Percentiles rank a stretch among this genome's conserved stretches.
These are phyloP conservation scores for Claviceps quebecensis DNA, from an alignment of 2,329 filamentous ascomycete species.

Conservation along the genomic window DNA sequence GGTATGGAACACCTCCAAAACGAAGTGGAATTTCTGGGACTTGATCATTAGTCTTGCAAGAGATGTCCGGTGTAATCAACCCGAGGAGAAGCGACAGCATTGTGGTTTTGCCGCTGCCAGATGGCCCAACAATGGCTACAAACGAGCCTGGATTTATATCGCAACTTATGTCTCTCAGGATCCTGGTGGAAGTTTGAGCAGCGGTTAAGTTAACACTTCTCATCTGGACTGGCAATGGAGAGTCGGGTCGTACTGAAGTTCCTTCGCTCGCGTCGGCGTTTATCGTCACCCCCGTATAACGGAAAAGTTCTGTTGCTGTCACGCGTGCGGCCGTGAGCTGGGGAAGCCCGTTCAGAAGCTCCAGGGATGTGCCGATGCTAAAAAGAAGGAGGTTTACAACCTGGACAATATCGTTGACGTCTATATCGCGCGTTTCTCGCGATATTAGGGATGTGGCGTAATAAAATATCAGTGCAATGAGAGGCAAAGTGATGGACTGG, in stretches of 20 bases:
- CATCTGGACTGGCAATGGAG: constrained; percentile 31
- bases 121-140: constrained; percentile 68
- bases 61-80: constrained; percentile 39
- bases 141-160: constrained; percentile 47
- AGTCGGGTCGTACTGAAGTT: constrained; percentile 21
- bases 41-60: background rate
- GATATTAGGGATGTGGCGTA: constrained; percentile 58
- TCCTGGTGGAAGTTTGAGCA: background rate
- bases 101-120: constrained; percentile 86
- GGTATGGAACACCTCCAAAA: constrained; percentile 44
- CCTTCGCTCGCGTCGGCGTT: background rate
- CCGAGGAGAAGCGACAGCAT: constrained; percentile 61
- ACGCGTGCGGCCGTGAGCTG: constrained; percentile 64
- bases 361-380: constrained; percentile 57
- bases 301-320: constrained; percentile 57
- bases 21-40: constrained; percentile 27
- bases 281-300: constrained; percentile 39
- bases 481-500: constrained; percentile 56
- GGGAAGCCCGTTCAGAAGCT: constrained; percentile 60
- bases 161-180: constrained; percentile 28
- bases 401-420: constrained; percentile 48
- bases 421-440: constrained; percentile 25
- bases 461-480: constrained; percentile 70
- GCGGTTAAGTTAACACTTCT: constrained; percentile 42
- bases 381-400: constrained; percentile 78